These are phyloP conservation scores for Purpureocillium takamizusanense DNA, from an alignment of 2,329 filamentous ascomycete species.

Conservation along the genomic window DNA sequence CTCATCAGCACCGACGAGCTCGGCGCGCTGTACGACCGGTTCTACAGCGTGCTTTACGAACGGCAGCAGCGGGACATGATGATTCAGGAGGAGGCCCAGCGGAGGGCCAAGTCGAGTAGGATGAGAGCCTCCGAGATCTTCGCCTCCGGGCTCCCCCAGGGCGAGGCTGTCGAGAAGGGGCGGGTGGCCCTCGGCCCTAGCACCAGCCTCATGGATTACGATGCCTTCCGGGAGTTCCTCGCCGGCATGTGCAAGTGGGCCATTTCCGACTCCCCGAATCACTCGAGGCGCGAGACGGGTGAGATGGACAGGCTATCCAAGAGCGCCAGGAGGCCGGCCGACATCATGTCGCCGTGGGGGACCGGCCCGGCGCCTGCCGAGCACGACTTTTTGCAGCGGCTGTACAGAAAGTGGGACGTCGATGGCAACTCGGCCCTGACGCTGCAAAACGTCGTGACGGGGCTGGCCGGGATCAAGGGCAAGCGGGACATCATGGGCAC, in stretches of 20 bases:
- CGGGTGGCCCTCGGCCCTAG: constrained; percentile 83
- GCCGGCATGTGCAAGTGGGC: constrained; percentile 89
- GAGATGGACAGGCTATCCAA: constrained; percentile 50
- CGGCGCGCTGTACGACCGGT: constrained; percentile 84
- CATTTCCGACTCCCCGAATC: constrained; percentile 70
- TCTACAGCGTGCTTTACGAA: constrained; percentile 87
- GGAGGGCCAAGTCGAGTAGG: constrained; percentile 51
- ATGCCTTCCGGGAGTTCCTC: constrained; percentile 89
- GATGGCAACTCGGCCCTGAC: constrained; percentile 70
- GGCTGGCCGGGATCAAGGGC: constrained; percentile 84
- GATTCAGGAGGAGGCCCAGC: constrained; percentile 66
- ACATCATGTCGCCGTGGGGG: constrained; percentile 43
- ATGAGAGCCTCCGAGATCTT: constrained; percentile 28
- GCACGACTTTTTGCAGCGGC: constrained; percentile 83
- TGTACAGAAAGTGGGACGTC: constrained; percentile 84
- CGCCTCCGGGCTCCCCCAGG: constrained; percentile 19
- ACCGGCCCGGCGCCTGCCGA: constrained; percentile 64
- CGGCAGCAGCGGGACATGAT: constrained; percentile 74
- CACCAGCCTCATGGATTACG: constrained; percentile 92
- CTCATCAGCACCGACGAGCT: constrained; percentile 77
- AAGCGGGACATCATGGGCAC: constrained; percentile 94
- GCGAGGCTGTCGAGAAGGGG: constrained; percentile 62
- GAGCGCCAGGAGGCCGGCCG: constrained; percentile 40
- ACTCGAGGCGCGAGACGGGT: constrained; percentile 37
- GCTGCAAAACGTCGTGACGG: constrained; percentile 85